Conservation (phyloP, 495 filamentous ascomycete genomes). For the Monascus purpureus region DNA sequence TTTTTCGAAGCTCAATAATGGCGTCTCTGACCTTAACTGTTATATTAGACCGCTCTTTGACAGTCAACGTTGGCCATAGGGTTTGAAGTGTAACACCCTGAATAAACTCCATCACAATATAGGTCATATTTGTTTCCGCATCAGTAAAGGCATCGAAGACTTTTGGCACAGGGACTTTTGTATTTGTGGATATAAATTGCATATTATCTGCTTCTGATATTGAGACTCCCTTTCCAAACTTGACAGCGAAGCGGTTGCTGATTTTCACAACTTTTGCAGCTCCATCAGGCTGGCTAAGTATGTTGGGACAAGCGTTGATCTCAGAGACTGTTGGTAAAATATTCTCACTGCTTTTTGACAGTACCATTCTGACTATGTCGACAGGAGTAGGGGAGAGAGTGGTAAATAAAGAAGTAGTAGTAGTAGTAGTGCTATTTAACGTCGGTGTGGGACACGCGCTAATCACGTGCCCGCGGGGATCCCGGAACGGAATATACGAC, state of each 20-base stretch:
- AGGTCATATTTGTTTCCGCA: slow-evolving; percentile 6
- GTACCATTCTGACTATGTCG: too few species aligned
- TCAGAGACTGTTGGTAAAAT: slow-evolving; percentile 9
- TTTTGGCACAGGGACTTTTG: slow-evolving; percentile 10
- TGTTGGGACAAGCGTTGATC: slow-evolving; percentile 7
- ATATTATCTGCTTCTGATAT: slow-evolving; percentile 11
- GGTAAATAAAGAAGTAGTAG: too few species aligned
- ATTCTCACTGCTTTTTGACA: too few species aligned
- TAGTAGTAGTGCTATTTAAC: too few species aligned
- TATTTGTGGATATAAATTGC: slow-evolving; percentile 9
- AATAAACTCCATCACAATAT: slow-evolving; percentile 12
- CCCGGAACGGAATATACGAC: too few species aligned
- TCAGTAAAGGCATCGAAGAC: slow-evolving; percentile 9
- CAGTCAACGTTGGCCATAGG: slow-evolving; percentile 3
- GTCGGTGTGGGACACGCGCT: too few species aligned
- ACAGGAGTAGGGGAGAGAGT: too few species aligned
- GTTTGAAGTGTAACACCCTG: slow-evolving; percentile 6
- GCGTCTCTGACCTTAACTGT: slow-evolving; percentile 5
- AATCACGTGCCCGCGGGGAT: too few species aligned
- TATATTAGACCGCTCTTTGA: slow-evolving; percentile 3
- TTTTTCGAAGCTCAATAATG: slow-evolving; percentile 6
- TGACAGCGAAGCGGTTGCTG: slow-evolving; percentile 9
- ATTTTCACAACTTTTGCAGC: slow-evolving; percentile 11
- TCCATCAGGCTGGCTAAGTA: slow-evolving; percentile 6
- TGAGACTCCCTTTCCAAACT: slow-evolving; percentile 4